Evolutionary conservation across 1,284 basidiomycete genomes (phyloP).

Genomic region (Ustilago sp.): DNA sequence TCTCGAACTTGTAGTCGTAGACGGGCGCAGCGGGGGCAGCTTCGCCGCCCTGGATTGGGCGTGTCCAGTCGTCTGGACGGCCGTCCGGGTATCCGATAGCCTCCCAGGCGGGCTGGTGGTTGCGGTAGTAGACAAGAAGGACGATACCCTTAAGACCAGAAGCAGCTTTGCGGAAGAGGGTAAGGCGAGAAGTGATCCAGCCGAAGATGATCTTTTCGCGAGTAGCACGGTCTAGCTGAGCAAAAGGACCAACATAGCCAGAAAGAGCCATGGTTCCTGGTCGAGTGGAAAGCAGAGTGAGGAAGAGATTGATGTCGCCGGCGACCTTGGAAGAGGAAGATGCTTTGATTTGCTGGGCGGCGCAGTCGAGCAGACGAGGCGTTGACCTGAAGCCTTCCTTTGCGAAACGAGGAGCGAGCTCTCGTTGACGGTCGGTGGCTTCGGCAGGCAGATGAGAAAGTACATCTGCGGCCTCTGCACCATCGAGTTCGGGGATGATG

Average conservation of each 20-base stretch:
- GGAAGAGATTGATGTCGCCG: slow-evolving; percentile 56
- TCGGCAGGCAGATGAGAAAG: slow-evolving; percentile 54
- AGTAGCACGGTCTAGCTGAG: slow-evolving; percentile 44
- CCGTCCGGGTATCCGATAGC: slow-evolving; percentile 66
- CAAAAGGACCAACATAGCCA: slow-evolving; percentile 62
- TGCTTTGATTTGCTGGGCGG: slow-evolving; percentile 54
- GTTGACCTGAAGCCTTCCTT: slow-evolving; percentile 54
- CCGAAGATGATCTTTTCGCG: slow-evolving; percentile 48
- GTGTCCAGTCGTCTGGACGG: slow-evolving; percentile 59
- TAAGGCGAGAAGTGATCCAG: slow-evolving; percentile 59
- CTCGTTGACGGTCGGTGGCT: slow-evolving; percentile 58
- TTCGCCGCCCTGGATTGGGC: slow-evolving; percentile 28
- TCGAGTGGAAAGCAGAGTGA: slow-evolving; percentile 58
- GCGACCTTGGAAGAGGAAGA: slow-evolving; percentile 57
- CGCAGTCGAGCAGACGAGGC: slow-evolving; percentile 57
- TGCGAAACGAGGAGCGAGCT: slow-evolving; percentile 55
- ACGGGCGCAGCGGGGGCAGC: slow-evolving; percentile 26
- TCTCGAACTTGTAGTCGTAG: slow-evolving; percentile 65
- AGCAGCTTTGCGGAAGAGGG: slow-evolving; percentile 62
- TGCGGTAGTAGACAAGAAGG: slow-evolving; percentile 63
- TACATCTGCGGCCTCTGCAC: slow-evolving; percentile 55
- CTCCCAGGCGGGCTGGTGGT: slow-evolving; percentile 58
- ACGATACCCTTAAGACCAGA: slow-evolving; percentile 60
- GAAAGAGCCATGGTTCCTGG: slow-evolving; percentile 61
- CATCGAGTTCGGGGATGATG: slow-evolving; percentile 59